Evolutionary conservation across 1,139 yeast species (phyloP).

Genomic region (Cylindricascospora bacillispora): DNA sequence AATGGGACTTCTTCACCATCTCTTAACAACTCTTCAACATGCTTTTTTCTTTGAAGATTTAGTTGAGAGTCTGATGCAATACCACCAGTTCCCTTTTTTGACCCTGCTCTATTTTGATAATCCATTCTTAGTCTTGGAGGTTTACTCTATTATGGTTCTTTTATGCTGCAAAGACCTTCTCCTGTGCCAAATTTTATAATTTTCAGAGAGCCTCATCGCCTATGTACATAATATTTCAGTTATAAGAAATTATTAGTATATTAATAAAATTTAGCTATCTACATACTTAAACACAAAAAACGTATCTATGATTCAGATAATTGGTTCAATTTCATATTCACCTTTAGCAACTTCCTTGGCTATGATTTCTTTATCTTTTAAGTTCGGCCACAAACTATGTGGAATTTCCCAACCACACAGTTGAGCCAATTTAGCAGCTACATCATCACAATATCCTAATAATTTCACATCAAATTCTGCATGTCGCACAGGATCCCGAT

Average conservation of each 20-base stretch:
- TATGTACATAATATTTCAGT: too few relatives aligned
- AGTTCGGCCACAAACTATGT: slow-evolving; percentile 33
- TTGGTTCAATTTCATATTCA: too few relatives aligned
- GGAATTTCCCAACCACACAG: slow-evolving; percentile 56
- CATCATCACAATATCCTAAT: slow-evolving; percentile 82
- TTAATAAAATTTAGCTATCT: too few relatives aligned
- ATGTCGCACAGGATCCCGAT: slow-evolving; percentile 68
- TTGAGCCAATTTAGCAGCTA: slow-evolving; percentile 51
- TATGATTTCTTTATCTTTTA: slow-evolving; percentile 16
- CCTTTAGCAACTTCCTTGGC: too few relatives aligned
- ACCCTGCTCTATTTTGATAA: slow-evolving; percentile 36
- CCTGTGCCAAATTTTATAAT: too few relatives aligned
- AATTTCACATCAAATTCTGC: slow-evolving; percentile 71
- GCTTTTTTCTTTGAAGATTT: slow-evolving; percentile 41
- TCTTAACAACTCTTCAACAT: slow-evolving; percentile 41
- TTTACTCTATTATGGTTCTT: too few relatives aligned
- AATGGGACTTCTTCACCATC: slow-evolving; percentile 30
- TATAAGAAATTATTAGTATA: too few relatives aligned
- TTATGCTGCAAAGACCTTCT: too few relatives aligned
- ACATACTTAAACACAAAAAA: too few relatives aligned
- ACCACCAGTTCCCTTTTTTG: slow-evolving; percentile 44
- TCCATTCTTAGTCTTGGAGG: slow-evolving; percentile 24
- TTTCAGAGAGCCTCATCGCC: too few relatives aligned
- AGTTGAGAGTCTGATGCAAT: slow-evolving; percentile 48
- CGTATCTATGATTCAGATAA: too few relatives aligned